Conservation (phyloP, 1,284 basidiomycete genomes). For the Stygiomarasmius scandens region DNA sequence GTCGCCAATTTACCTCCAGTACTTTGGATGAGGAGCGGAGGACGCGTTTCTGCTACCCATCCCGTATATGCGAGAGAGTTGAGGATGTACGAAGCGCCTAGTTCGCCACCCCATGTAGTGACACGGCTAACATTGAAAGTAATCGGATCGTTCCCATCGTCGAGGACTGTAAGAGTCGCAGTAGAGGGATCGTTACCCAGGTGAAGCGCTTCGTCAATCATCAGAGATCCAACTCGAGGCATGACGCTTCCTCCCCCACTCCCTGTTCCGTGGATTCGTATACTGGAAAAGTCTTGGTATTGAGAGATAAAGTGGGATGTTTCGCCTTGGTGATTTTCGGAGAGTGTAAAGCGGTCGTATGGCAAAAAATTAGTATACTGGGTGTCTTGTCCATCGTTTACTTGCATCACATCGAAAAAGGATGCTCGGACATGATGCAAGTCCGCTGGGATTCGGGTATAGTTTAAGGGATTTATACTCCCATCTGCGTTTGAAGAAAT, state of each 20-base stretch:
- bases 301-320: constrained; percentile 19
- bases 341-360: constrained; percentile 18
- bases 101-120: constrained; percentile 9
- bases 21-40: constrained; percentile 4
- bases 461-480: constrained; percentile 5
- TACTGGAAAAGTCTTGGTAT: neutral
- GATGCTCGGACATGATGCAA: constrained; percentile 16
- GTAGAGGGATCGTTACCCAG: neutral
- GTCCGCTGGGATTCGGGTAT: constrained; percentile 16
- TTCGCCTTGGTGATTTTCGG: constrained; percentile 14
- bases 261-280: neutral
- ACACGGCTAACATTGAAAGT: constrained; percentile 6
- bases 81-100: constrained; percentile 7
- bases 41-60: constrained; percentile 4
- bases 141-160: neutral
- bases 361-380: constrained; percentile 6
- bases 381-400: constrained; percentile 10
- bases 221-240: neutral
- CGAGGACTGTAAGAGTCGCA: neutral
- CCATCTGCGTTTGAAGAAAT: constrained; percentile 7
- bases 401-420: constrained; percentile 10
- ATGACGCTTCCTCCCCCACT: constrained; percentile 1
- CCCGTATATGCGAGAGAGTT: constrained; percentile 11
- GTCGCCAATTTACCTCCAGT: constrained; percentile 7
- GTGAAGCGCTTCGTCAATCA: constrained; percentile 1